Base-by-base conservation (phyloP, 768 basidiomycete species). In the Daedalea quercina region DNA sequence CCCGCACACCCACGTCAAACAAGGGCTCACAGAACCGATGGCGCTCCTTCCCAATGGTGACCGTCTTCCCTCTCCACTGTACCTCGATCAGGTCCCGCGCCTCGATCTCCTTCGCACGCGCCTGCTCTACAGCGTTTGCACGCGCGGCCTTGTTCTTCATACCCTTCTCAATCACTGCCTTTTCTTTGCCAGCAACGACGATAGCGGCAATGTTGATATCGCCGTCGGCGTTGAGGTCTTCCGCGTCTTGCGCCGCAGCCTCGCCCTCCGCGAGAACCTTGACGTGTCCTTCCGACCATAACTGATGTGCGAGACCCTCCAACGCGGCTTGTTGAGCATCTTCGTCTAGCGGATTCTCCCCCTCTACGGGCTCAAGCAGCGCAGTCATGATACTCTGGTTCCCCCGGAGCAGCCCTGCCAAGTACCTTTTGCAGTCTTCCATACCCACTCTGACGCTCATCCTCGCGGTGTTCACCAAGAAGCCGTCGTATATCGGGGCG, bases 21-120 rank as follows among this genome's bases (percentile, higher is more conserved):
- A 96, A 73, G 6, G 92, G 90, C 66, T 95, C 94, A 65, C 90
- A 92, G 69, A 94, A 89, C 37, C 89, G 76, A 73, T 96, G 92
- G 33, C 93, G 77, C 63, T 92, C 90, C 65, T 88, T 90, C 17
- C 93, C 93, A 33, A 95, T 60, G 8, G 86, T 88, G 54, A 94
- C 63, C 37, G 81, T 76, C 62, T 78, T 76, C 9, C 75, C 82
- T n/a, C 80, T 76, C 69, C 90, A 92, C 62, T 86, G 75, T 23
- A 90, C 67, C 9, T 83, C 81, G 33, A 89, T 70, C n/a, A 94
- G 81, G 65, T 94, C 90, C 53, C 91, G 70, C 0, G 90, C 87
- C 63, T 88, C 85, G 31, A 92, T 87, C 68, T 92, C 90, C 56
- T 79, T 76, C 42, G 87, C 87, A 31, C 88, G 83, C 13, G 87